Conservation (phyloP, 2,329 filamentous ascomycete species). For the Exophiala viscosa region DNA sequence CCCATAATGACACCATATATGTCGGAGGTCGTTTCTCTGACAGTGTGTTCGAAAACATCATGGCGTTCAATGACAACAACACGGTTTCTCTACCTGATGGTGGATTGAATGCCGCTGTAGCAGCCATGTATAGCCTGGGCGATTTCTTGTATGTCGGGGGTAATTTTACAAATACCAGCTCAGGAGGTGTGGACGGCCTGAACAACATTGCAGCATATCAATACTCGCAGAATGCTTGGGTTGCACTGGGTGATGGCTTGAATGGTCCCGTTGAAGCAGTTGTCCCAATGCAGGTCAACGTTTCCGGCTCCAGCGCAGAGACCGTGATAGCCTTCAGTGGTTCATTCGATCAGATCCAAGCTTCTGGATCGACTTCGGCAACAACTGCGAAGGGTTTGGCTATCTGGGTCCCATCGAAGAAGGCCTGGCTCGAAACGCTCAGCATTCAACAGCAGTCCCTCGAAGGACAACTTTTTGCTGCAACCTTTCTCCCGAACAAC, state of each 20-base stretch:
- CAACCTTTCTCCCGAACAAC: conserved; percentile 60
- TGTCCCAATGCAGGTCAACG: conserved; percentile 73
- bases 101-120: conserved; percentile 77
- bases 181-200: conserved; percentile 55
- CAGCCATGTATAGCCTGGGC: conserved; percentile 64
- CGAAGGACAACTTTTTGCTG: conserved; percentile 67
- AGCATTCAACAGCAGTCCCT: conserved; percentile 61
- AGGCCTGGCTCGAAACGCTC: conserved; percentile 82
- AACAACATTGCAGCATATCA: conserved; percentile 76
- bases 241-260: conserved; percentile 76
- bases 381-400: conserved; percentile 71
- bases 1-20: conserved; percentile 63
- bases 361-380: conserved; percentile 61
- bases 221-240: conserved; percentile 65
- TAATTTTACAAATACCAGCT: conserved; percentile 71
- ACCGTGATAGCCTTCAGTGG: conserved; percentile 76
- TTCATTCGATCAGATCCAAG: conserved; percentile 68
- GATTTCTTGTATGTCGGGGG: conserved; percentile 76
- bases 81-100: conserved; percentile 61
- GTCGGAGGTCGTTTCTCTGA: conserved; percentile 82
- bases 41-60: conserved; percentile 66
- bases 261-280: conserved; percentile 72
- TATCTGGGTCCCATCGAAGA: conserved; percentile 81
- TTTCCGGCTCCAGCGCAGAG: conserved; percentile 65
- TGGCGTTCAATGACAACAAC: conserved; percentile 64